Base-by-base conservation (phyloP, 345 rosid species). In the Eucalyptus globulus region DNA sequence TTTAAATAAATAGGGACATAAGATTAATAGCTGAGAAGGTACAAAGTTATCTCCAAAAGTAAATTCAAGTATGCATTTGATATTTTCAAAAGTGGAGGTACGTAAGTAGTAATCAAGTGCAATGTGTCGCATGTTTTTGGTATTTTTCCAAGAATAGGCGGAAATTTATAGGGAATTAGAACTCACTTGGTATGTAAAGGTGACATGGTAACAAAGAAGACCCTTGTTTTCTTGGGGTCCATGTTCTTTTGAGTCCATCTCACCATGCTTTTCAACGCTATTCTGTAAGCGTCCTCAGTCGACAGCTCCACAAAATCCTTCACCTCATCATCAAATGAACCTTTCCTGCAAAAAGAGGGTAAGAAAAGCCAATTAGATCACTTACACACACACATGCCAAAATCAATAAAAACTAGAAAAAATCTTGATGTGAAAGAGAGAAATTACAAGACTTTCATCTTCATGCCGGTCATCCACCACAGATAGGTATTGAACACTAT, bases 401-500 rank as follows among this genome's bases (percentile, higher is more conserved):
- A 76, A 76, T 40, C 83, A 76, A 13, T 19, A 21, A 24, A 11
- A 76, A 76, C 47, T 11, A 76, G 15, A 24, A 40, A 37, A 76
- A 22, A 11, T 40, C 27, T 40, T 21, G 83, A 76, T 40, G 29
- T 47, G 43, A 11, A 40, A 11, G 15, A 40, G 47, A 21, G 47
- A 40, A 76, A 76, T 92, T 87, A 93, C 95, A 93, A 62, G 90
- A 97, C 93, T 98, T 97, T 98, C 95, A 98, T 96, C 45, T 90
- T 27, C 90, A 91, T 88, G 14, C 97, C 95, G 94, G 96, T 98
- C 99, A 98, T 96, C 99, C 99, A 98, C 99, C 99, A 97, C 13
- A 97, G 94, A 90, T 98, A 98, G 9, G 98, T 95, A 90, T 96
- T 97, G 89, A 98, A 96, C 86, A 98, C 91, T 89, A 98, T 94